phyloP scores from a whole-genome alignment of 306 rosid species.

The Medicago ruthenica region DNA sequence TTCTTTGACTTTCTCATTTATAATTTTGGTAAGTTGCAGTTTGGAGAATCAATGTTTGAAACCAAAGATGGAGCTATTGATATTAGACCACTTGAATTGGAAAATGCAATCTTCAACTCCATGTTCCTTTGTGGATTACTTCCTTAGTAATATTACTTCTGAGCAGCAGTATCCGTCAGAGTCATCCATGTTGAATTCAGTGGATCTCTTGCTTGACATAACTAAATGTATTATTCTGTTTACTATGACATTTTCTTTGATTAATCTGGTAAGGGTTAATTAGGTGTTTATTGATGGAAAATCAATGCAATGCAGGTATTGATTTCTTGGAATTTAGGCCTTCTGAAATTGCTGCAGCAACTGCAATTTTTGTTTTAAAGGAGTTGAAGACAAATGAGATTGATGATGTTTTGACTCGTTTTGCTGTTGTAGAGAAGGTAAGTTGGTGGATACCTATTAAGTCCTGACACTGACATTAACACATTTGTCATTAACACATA shows the following conservation, averaged over 20 bases:
- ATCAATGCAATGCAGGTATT: slow-evolving; percentile 61
- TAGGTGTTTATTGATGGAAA: slow-evolving; percentile 35
- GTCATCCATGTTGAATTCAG: slow-evolving; percentile 48
- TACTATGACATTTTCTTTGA: neutral
- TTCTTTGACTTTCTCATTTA: neutral
- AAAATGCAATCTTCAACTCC: slow-evolving; percentile 77
- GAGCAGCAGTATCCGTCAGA: slow-evolving; percentile 30
- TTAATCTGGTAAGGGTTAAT: slow-evolving; percentile 9
- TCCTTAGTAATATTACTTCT: slow-evolving; percentile 54
- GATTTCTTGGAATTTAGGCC: slow-evolving; percentile 87
- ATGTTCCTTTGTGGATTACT: slow-evolving; percentile 69
- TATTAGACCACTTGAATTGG: slow-evolving; percentile 72
- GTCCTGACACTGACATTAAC: too few species aligned
- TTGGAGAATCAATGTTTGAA: slow-evolving; percentile 61
- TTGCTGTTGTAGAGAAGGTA: slow-evolving; percentile 63
- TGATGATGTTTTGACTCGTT: slow-evolving; percentile 57
- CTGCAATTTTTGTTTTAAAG: slow-evolving; percentile 62
- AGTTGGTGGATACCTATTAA: neutral
- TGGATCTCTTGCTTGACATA: slow-evolving; percentile 55
- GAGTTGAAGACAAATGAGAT: slow-evolving; percentile 53
- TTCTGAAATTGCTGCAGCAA: slow-evolving; percentile 87
- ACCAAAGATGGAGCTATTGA: slow-evolving; percentile 72
- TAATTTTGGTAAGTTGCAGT: slow-evolving; percentile 48
- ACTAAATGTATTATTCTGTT: slow-evolving; percentile 53
- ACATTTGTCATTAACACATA: too few species aligned